Evolutionary conservation across 208 protist genomes (phyloP), one percentile per base, ranked within the genome.

Genomic region (Trypanosoma mega): DNA sequence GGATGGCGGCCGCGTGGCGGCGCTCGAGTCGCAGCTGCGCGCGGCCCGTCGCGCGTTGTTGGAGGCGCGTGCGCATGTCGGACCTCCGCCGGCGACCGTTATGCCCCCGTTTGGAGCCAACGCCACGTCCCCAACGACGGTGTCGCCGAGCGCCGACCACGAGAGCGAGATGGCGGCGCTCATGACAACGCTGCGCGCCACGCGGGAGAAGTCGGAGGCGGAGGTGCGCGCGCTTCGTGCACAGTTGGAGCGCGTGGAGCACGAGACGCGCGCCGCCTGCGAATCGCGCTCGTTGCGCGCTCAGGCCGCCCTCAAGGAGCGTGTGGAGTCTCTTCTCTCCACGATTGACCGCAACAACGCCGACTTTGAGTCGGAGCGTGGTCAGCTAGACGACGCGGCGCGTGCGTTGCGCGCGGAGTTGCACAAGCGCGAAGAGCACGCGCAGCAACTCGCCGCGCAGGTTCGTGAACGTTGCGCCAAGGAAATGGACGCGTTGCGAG

Each of bases 401-500:
- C 20, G 7, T 36, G 36, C 33, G 11, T 48, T 70, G 48, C 33
- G 47, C 11, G 12, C 2, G 23, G 46, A 48, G 4, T 7, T 70
- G 26, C 2, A 43, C 26, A 30, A 65, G 31, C 34, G 55, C 27
- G 55, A 41, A 49, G 52, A 56, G 37, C 27, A 47, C 12, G 39
- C 53, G 12, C 53, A 67, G 33, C 29, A 31, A n/a, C 39, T 34
- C n/a, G 34, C 49, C 21, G 49, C 24, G 3, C 8, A 20, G 14
- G 23, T 33, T 14, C 68, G 63, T 16, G 53, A 21, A 0, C 33
- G 37, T 11, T 48, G 63, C 26, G 44, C 30, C 7, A 54, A 45
- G 2, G 61, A 66, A 30, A 60, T 71, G 21, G 27, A 50, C 26
- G 43, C 18, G 14, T 55, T 71, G 2, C 55, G 48, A 18, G 31